Evolutionary conservation across 2,329 filamentous ascomycete species (phyloP), one percentile per base, ranked within the genome.

Genomic region (Phaeosphaeriaceae sp.): DNA sequence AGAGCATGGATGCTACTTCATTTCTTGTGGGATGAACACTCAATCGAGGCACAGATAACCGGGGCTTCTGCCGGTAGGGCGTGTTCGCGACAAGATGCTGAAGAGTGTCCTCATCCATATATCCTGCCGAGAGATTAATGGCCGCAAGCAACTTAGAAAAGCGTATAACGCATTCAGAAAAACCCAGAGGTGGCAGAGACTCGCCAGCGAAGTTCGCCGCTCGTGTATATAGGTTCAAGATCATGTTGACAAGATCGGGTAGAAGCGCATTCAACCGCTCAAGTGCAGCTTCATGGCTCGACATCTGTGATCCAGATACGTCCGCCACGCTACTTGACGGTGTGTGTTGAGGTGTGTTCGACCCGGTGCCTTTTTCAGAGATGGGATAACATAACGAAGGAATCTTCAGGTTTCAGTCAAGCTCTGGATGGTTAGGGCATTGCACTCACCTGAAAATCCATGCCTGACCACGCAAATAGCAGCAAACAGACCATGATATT

Each of bases 401-500:
- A 58, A 86, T 84, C 82, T 85, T 41, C 22, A 19, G 44, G 7
- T 7, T 54, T 72, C 54, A 68, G 59, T 48, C 53, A 19, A 10
- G 20, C 3, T 6, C 21, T 7, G 17, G 19, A 22, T 4, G 7
- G 9, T 20, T 2, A n/a, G 13, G 20, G 1, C 11, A 6, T 36
- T 19, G 45, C 36, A 67, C 81, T 75, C 62, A 95, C 85, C 68
- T 89, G 85, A 68, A 98, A 98, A 71, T 95, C 91, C 69, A 94
- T 83, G 3, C 89, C 90, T 36, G 89, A 86, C 91, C 93, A 97
- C 27, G 89, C 91, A 61, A 96, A 87, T 68, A 98, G 86, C 42
- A 98, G 73, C 65, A 98, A 84, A 71, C 90, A 92, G 24, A 96
- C 84, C 48, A 95, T 81, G 59, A 96, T 91, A 25, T 93, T 88